Evolutionary conservation across 164 flowering plant species (phyloP), one percentile per base, ranked within the genome.

Genomic region (Stephania cephalantha): DNA sequence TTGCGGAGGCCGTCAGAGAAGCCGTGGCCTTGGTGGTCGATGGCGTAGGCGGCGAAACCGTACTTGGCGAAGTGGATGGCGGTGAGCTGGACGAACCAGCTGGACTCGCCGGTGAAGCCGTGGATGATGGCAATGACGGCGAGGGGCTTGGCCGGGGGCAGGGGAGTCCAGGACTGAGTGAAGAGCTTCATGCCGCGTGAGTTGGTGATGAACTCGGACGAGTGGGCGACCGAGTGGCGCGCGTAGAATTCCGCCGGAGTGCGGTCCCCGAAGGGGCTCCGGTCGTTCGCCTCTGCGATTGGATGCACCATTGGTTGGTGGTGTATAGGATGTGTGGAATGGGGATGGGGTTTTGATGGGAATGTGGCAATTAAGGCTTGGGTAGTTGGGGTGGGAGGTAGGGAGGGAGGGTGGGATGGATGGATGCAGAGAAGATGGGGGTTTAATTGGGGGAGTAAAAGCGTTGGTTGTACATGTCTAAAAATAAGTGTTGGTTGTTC

Each of bases 11-110:
- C 93, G 25, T 93, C 97, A 74, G 97, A 92, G 87, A 81, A 89
- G 67, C 99, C 99, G 77, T 96, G 99, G 79, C 99, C 99, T 75
- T 92, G 98, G 85, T 92, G 95, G 75, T 96, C 99, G 52, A 94
- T 85, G 17, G 98, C 97, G 71, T 92, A 88, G 64, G 85, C 81
- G 74, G 88, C 86, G 86, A 90, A 95, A 4, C 99, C 99, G 15
- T 86, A 77, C 53, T 86, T 79, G 35, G 97, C 88, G 71, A 95
- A 74, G 87, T 78, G 86, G 20, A 95, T 83, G 75, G 94, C 81
- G 48, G 97, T 93, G 79, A 91, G 91, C 76, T 88, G 89, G 31
- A 90, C 68, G 80, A 91, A 64, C 98, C 98, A 91, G 87, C 87
- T 89, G 45, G 96, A 85, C 81, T 93, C 93, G 75, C 92, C 90